Percentiles rank a stretch among this genome's conserved stretches.
phyloP scores from a whole-genome alignment of 2,329 filamentous ascomycete species.

The Grosmannia clavigera region DNA sequence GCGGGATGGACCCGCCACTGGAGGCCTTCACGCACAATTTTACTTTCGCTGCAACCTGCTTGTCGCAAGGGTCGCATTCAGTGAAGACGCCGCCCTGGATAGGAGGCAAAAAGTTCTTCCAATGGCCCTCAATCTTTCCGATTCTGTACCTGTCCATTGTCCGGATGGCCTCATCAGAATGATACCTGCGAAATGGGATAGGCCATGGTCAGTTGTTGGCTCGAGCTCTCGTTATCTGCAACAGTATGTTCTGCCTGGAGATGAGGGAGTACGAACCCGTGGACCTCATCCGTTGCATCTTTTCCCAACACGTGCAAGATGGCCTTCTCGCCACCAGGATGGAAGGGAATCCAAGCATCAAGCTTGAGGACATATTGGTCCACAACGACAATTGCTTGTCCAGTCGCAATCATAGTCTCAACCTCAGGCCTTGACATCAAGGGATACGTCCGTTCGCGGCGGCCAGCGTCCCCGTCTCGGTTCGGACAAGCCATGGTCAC shows the following conservation, averaged over 20 bases:
- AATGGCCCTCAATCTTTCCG: conserved; percentile 66
- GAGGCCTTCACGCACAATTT: conserved; percentile 16
- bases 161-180: conserved; percentile 63
- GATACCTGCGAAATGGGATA: conserved; percentile 44
- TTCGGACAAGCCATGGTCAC: background rate
- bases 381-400: conserved; percentile 67
- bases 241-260: background rate
- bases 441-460: conserved; percentile 17
- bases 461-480: background rate
- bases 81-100: conserved; percentile 81
- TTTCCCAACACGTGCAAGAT: conserved; percentile 88
- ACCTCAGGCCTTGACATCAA: conserved; percentile 42
- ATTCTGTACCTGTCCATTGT: conserved; percentile 77
- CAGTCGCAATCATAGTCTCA: conserved; percentile 73
- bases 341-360: conserved; percentile 78
- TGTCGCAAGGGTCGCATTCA: conserved; percentile 31
- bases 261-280: conserved; percentile 48
- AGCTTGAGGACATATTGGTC: conserved; percentile 73
- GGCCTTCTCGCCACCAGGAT: conserved; percentile 83
- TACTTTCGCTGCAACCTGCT: background rate
- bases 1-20: conserved; percentile 10
- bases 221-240: too few species aligned
- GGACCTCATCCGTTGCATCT: conserved; percentile 90
- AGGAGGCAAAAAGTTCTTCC: conserved; percentile 81
- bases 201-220: too few species aligned